Evolutionary conservation across 306 rosid genomes (phyloP).

Genomic region (Vachellia pachyceras): DNA sequence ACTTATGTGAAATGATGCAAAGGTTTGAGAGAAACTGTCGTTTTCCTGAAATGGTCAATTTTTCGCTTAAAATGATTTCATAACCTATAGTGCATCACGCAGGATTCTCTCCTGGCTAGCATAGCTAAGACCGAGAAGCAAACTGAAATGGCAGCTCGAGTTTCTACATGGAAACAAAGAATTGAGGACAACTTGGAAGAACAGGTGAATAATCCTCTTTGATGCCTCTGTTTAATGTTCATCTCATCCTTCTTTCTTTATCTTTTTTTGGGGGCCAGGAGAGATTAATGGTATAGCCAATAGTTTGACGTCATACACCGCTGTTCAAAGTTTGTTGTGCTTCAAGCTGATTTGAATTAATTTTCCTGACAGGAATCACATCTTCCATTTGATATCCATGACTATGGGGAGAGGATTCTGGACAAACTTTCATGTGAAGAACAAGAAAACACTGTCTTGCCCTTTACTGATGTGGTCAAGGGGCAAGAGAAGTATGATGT

Average conservation of each 20-base stretch:
- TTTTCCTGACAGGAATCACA: constrained; percentile 65
- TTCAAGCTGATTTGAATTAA: constrained; percentile 36
- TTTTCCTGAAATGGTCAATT: constrained; percentile 11
- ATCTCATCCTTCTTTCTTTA: not conserved
- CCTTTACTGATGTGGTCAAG: constrained; percentile 72
- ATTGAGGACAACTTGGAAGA: constrained; percentile 87
- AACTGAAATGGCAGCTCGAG: constrained; percentile 84
- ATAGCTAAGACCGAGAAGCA: constrained; percentile 89
- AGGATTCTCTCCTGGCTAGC: constrained; percentile 91
- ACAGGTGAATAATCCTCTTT: constrained; percentile 63
- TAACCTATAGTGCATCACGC: constrained; percentile 29
- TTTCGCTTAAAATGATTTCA: not conserved
- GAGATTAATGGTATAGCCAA: not conserved
- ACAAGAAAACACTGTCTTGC: constrained; percentile 43
- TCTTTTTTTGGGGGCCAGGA: not conserved
- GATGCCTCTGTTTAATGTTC: not conserved
- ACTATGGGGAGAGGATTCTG: constrained; percentile 71
- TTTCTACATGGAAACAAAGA: constrained; percentile 89
- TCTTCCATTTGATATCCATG: constrained; percentile 84
- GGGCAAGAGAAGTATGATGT: constrained; percentile 78
- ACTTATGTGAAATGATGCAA: not conserved
- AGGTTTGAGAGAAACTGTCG: constrained; percentile 18
- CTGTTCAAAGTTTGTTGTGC: constrained; percentile 8
- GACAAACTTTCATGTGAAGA: constrained; percentile 68
- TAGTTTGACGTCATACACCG: not conserved